These are phyloP conservation scores for Nematocida displodere DNA, from an alignment of 371 early-diverging fungal genomes.

Conservation along the genomic window DNA sequence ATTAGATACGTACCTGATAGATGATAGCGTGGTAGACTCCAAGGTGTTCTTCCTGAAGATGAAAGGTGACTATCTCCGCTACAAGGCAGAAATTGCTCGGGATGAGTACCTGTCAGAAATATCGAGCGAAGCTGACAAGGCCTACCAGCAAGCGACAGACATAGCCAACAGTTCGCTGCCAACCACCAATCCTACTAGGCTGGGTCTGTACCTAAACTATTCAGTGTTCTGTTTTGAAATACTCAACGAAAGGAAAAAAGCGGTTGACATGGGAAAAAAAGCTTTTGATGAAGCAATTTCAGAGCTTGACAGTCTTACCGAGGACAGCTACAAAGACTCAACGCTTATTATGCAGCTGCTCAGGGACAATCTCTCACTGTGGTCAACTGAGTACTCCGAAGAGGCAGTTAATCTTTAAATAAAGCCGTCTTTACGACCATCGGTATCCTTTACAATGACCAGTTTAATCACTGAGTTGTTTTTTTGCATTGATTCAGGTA, in stretches of 20 bases:
- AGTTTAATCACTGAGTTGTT: conserved; percentile 5
- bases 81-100: conserved; percentile 89
- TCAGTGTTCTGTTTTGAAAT: conserved; percentile 99
- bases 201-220: conserved; percentile 97
- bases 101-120: conserved; percentile 76
- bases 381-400: conserved; percentile 70
- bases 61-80: conserved; percentile 99
- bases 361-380: conserved; percentile 96
- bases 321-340: conserved; percentile 98
- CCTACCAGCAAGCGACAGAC: conserved; percentile 87
- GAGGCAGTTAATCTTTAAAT: not conserved
- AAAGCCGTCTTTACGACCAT: not conserved
- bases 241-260: conserved; percentile 90
- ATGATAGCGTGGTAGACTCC: conserved; percentile 67
- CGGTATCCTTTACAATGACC: conserved; percentile 8
- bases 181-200: conserved; percentile 93
- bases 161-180: conserved; percentile 83
- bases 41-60: conserved; percentile 98
- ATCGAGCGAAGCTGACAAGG: conserved; percentile 78
- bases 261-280: conserved; percentile 92
- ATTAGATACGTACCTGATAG: conserved; percentile 77
- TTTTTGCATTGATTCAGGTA: not conserved
- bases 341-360: conserved; percentile 99
- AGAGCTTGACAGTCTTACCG: conserved; percentile 90
- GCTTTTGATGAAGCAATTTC: conserved; percentile 99